These are phyloP conservation scores for Ramularia endophylla DNA, from an alignment of 2,329 filamentous ascomycete genomes.

Conservation along the genomic window DNA sequence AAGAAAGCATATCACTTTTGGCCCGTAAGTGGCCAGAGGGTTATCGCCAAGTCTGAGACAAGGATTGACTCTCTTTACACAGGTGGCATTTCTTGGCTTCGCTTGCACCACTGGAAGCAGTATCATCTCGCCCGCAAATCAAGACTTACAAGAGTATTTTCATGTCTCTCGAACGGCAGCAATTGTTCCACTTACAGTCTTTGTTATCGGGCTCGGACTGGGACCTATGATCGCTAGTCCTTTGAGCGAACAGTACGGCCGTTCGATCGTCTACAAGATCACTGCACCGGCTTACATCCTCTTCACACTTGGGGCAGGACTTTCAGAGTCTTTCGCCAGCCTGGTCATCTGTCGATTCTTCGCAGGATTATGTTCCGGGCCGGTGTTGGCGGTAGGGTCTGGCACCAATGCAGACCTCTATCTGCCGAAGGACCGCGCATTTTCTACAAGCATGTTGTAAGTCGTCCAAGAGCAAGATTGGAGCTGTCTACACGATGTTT, in stretches of 20 bases:
- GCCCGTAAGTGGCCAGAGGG: background rate
- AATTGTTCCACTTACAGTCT: constrained; percentile 52
- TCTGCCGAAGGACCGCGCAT: constrained; percentile 28
- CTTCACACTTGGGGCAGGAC: constrained; percentile 29
- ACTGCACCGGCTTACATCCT: constrained; percentile 31
- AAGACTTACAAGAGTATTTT: constrained; percentile 39
- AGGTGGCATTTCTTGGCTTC: constrained; percentile 16
- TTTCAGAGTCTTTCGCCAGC: constrained; percentile 20
- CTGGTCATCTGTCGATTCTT: constrained; percentile 37
- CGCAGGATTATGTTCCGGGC: constrained; percentile 37
- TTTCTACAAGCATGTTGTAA: constrained; percentile 30
- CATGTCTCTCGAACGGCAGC: constrained; percentile 49
- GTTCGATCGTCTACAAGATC: constrained; percentile 32
- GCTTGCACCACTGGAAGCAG: constrained; percentile 25
- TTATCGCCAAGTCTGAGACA: too few relatives aligned
- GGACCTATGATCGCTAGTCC: constrained; percentile 52
- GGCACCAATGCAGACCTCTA: constrained; percentile 39
- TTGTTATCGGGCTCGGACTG: constrained; percentile 58
- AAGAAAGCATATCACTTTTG: constrained; percentile 6
- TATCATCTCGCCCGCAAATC: constrained; percentile 19
- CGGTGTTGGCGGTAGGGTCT: constrained; percentile 37
- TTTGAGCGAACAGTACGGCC: constrained; percentile 32
- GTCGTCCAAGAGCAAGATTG: too few relatives aligned
- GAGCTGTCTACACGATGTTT: too few relatives aligned
- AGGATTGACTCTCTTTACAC: constrained; percentile 5